Evolutionary conservation across 169 alveolate genomes (phyloP), one percentile per base, ranked within the genome.

Genomic region (Amoebophrya sp.): DNA sequence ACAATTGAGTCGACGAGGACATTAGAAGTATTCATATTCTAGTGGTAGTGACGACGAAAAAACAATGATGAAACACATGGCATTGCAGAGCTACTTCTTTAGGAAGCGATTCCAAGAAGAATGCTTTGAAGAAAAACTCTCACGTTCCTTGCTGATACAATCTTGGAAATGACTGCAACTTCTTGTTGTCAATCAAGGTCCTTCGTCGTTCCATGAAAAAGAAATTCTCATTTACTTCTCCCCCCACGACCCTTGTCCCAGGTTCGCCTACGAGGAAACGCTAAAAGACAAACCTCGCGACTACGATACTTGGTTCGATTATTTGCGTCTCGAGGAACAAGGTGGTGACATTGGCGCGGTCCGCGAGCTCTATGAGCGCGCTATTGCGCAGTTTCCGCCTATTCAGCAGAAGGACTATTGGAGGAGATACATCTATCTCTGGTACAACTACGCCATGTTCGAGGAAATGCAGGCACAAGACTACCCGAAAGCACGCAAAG

Each of bases 251-350:
- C n/a, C n/a, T n/a, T 29, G 89, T 77, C 3, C 6, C 40, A 77
- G 89, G n/a, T 77, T 23, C n/a, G 38, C 89, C 6, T 23, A 33
- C 6, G 38, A 33, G 89, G 89, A 77, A 23, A 77, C 89, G 54
- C 90, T 98, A 65, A 95, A 96, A 40, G 93, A 96, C 90, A 94
- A 96, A 92, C 96, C 96, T 41, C 95, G 92, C 93, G 97, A 98
- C 95, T 98, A 98, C 96, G 99, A 98, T 94, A 94, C 96, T 89
- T 98, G 99, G 99, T 98, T 98, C 95, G 99, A 98, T 95, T 97
- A 97, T 94, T 95, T 97, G 18, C 96, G 97, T 91, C 96, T 98
- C 93, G 99, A 98, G 95, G 99, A 98, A 93, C 93, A 96, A 23
- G 95, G 96, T 14, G 95, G 96, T 38, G 95, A 95, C 91, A 91